A percentile compares a stretch with the other conserved stretches of the same genome.
Evolutionary conservation across 179 eudicot species (phyloP).

Genomic region (Heliamphora pulchella): DNA sequence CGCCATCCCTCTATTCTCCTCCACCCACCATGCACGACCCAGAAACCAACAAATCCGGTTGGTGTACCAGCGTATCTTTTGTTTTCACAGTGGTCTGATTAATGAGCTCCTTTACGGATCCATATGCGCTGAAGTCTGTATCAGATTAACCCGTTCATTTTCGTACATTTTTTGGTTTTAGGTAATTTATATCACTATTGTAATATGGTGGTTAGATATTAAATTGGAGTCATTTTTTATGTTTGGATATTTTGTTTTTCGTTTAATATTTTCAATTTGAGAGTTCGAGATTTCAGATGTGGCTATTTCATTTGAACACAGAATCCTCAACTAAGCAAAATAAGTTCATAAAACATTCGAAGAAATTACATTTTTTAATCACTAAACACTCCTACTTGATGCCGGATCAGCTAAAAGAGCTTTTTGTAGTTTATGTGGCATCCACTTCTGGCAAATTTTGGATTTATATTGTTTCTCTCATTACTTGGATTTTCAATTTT

Average conservation of each 20-base stretch:
- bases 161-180: constrained; percentile 68
- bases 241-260: background rate
- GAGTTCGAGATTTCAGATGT: background rate
- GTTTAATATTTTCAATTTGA: background rate
- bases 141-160: constrained; percentile 69
- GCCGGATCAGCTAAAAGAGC: background rate
- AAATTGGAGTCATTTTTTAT: background rate
- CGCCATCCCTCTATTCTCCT: too few species aligned
- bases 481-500: background rate
- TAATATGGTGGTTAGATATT: background rate
- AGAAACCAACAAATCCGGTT: too few species aligned
- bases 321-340: background rate
- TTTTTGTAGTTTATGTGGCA: too few species aligned
- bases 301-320: background rate
- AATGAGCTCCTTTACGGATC: constrained; percentile 43
- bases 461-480: too few species aligned
- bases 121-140: constrained; percentile 65
- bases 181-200: constrained; percentile 30
- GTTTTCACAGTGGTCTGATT: background rate
- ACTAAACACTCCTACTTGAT: background rate
- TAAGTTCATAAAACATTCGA: background rate
- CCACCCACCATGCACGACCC: too few species aligned
- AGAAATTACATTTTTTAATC: background rate
- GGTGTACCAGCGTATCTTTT: background rate
- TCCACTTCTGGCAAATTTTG: too few species aligned